Conservation (phyloP, 306 rosid genomes). For the Oemleria cerasiformis region DNA sequence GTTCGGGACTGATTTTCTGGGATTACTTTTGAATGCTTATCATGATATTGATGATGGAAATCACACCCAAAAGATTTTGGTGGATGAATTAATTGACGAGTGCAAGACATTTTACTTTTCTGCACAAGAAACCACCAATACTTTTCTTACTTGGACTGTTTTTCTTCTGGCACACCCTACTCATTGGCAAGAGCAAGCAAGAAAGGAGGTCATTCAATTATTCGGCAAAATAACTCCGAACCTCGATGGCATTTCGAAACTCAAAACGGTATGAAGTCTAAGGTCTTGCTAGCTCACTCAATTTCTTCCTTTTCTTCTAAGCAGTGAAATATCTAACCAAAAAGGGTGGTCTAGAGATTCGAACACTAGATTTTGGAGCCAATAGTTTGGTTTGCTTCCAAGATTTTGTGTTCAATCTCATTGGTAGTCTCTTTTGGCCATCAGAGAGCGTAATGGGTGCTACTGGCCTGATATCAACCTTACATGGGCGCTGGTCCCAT, state of each 20-base stretch:
- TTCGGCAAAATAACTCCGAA: background rate
- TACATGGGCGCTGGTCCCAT: no score
- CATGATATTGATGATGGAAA: background rate
- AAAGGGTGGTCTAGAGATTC: no score
- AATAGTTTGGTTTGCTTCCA: no score
- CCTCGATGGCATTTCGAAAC: background rate
- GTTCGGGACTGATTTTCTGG: background rate
- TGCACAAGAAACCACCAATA: background rate
- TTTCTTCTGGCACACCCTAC: background rate
- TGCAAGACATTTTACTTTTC: background rate
- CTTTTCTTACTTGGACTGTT: background rate
- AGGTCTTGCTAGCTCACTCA: no score
- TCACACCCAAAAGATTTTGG: background rate
- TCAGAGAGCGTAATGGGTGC: no score
- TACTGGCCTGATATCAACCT: no score
- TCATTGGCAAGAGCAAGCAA: background rate
- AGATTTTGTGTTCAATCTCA: no score
- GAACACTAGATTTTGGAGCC: no score
- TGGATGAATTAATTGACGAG: background rate
- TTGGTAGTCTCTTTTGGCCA: no score
- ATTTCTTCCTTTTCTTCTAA: no score
- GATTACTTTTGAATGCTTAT: background rate
- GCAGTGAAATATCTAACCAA: no score
- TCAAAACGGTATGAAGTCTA: background rate
- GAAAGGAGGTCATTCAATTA: background rate